Conservation (phyloP, 1,284 basidiomycete genomes). For the Austroboletus novae-zelandiae region DNA sequence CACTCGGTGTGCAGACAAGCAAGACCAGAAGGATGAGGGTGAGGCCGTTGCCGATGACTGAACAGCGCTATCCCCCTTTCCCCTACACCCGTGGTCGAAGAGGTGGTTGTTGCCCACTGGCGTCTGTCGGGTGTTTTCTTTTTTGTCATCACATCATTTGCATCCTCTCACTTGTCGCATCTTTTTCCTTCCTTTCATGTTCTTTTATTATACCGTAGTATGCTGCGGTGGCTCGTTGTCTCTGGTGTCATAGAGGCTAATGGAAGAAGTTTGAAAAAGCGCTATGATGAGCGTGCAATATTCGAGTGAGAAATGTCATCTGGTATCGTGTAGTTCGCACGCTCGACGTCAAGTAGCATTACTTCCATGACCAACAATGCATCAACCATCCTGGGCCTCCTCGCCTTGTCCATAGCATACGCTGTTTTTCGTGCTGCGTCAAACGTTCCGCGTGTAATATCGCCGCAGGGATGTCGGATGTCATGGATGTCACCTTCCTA, state of each 20-base stretch:
- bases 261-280: constrained; percentile 30
- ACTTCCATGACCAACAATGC: constrained; percentile 11
- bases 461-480: constrained; percentile 93
- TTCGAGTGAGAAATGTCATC: neutral
- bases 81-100: constrained; percentile 7
- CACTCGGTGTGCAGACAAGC: constrained; percentile 51
- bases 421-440: constrained; percentile 40
- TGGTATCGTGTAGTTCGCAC: too few species aligned
- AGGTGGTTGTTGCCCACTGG: constrained; percentile 10
- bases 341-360: neutral
- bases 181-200: constrained; percentile 27
- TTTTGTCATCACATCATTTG: constrained; percentile 30
- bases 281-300: neutral
- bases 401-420: constrained; percentile 31
- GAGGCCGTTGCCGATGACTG: constrained; percentile 61
- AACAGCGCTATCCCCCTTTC: constrained; percentile 5
- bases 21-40: constrained; percentile 65
- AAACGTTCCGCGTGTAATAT: constrained; percentile 45
- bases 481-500: constrained; percentile 97
- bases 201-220: constrained; percentile 37
- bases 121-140: constrained; percentile 12
- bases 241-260: constrained; percentile 33
- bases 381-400: constrained; percentile 17
- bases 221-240: constrained; percentile 31
- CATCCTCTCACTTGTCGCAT: constrained; percentile 36